Percentiles rank a stretch among this genome's conserved stretches.
Conservation (phyloP, 768 basidiomycete genomes). For the Auricularia heimuer region DNA sequence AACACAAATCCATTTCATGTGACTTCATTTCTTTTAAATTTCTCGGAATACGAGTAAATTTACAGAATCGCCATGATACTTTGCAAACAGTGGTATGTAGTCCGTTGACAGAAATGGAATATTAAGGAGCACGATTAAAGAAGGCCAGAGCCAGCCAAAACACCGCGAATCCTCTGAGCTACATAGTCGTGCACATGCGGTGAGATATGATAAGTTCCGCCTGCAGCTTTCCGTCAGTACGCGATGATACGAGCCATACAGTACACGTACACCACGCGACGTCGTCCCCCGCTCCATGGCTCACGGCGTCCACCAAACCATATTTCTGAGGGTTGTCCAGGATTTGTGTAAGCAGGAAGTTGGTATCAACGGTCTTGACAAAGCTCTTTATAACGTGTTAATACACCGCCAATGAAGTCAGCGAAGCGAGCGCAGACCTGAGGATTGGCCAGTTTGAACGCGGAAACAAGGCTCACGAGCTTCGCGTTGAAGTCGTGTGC, state of each 20-base stretch:
- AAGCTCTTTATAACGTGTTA: background rate
- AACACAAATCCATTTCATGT: no score
- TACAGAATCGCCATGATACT: no score
- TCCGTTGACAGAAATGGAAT: no score
- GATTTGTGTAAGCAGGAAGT: background rate
- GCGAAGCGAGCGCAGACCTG: constrained; percentile 29
- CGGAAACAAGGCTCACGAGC: constrained; percentile 28
- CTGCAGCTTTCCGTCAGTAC: background rate
- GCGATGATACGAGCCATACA: no score
- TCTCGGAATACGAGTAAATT: no score
- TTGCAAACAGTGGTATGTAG: no score
- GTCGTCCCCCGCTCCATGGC: background rate
- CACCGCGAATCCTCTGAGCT: background rate
- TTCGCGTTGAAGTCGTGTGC: constrained; percentile 44
- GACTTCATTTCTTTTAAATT: no score
- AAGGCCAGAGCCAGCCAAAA: no score
- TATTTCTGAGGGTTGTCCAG: background rate
- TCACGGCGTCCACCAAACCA: background rate
- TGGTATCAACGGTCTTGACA: background rate
- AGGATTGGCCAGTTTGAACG: constrained; percentile 34
- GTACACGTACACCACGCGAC: background rate
- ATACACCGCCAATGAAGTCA: background rate
- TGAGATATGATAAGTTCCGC: background rate
- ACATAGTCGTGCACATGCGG: background rate
- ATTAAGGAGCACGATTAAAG: no score